phyloP scores from a whole-genome alignment of 2,329 filamentous ascomycete genomes.

The Penicillium sp. region DNA sequence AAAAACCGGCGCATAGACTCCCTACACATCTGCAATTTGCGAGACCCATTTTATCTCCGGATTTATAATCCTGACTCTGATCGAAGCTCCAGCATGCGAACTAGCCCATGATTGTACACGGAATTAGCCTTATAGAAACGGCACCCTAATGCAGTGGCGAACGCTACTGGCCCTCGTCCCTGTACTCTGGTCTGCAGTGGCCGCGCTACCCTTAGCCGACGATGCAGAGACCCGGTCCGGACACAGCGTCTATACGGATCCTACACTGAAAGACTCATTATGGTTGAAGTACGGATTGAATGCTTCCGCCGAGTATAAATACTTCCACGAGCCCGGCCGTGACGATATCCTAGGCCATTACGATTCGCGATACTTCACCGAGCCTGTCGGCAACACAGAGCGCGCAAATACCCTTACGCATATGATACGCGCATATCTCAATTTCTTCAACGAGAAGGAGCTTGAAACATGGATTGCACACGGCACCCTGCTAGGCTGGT shows the following conservation, averaged over 20 bases:
- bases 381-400: conserved; percentile 60
- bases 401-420: conserved; percentile 62
- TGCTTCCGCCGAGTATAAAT: conserved; percentile 48
- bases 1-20: neutral
- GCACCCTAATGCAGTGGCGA: conserved; percentile 19
- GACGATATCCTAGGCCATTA: conserved; percentile 65
- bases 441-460: conserved; percentile 58
- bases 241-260: conserved; percentile 3
- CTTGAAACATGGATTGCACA: conserved; percentile 84
- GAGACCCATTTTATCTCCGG: neutral
- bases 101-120: conserved; percentile 8
- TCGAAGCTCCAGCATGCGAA: conserved; percentile 16
- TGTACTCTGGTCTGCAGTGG: conserved; percentile 19
- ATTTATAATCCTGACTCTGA: neutral
- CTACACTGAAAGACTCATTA: conserved; percentile 15
- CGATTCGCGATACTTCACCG: conserved; percentile 65
- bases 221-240: conserved; percentile 1
- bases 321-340: conserved; percentile 62
- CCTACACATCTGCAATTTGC: neutral
- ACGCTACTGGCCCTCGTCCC: conserved; percentile 15
- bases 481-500: conserved; percentile 79
- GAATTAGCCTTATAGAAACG: neutral
- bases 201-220: conserved; percentile 15
- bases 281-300: conserved; percentile 28
- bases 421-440: conserved; percentile 70